Evolutionary conservation across 2,329 filamentous ascomycete genomes (phyloP).

Genomic region (Periconia sp.): DNA sequence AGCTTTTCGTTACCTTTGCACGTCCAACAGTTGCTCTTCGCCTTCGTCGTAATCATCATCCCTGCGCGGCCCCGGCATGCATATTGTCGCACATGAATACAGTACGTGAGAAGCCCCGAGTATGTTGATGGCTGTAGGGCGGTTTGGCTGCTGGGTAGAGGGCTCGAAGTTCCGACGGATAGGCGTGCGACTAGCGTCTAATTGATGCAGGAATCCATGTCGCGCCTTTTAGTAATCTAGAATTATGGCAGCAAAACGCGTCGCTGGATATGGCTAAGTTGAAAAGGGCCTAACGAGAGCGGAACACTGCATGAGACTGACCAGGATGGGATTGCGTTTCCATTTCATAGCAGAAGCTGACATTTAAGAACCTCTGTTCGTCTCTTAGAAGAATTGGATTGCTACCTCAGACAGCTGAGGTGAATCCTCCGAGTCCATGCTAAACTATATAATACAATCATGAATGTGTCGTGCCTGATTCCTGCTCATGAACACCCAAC

Average conservation of each 20-base stretch:
- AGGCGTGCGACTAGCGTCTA: too few species aligned
- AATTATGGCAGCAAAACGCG: background rate
- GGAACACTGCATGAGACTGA: too few species aligned
- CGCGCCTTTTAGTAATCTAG: too few species aligned
- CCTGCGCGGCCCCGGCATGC: background rate
- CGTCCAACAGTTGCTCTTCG: conserved; percentile 47
- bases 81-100: background rate
- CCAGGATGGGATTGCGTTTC: too few species aligned
- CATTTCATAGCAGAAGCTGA: background rate
- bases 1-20: conserved; percentile 46
- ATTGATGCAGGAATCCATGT: too few species aligned
- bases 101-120: background rate
- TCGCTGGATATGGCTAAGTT: background rate
- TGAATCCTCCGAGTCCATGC: background rate
- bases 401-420: too few species aligned
- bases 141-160: too few species aligned
- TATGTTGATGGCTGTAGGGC: background rate
- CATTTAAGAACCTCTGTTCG: background rate
- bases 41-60: conserved; percentile 14
- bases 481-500: background rate
- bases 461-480: conserved; percentile 3
- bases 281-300: background rate
- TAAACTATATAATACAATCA: conserved; percentile 8
- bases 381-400: background rate
- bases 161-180: too few species aligned